Evolutionary conservation across 2,329 filamentous ascomycete species (phyloP), one percentile per base, ranked within the genome.

Genomic region (Neofusicoccum laricinum): DNA sequence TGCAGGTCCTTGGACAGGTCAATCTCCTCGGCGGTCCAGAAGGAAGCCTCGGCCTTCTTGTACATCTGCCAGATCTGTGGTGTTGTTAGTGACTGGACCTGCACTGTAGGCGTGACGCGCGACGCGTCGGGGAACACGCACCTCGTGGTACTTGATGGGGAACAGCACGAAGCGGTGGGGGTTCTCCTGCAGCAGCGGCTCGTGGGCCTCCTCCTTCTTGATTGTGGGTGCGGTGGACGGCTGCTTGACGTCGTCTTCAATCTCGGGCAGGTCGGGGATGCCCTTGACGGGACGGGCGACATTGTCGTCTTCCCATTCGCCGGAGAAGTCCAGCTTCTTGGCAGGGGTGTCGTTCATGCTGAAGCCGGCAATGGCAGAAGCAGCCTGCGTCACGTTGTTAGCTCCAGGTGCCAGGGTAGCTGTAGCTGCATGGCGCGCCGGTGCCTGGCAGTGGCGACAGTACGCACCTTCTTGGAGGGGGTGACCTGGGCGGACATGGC

Each of bases 11-110:
- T 99, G 74, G 94, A 98, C 59, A 99, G 88, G 81, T 99, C 95
- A 72, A 99, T 98, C 85, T 99, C 95, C 80, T 99, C 95, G 61
- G 95, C 95, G 46, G 95, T 99, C 95, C 95, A 99, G 89, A 99
- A 99, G 48, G 95, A 98, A 61, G 95, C 95, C 80, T 99, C 94
- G 70, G 93, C 93, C 84, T 98, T 98, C 88, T 99, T 99, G 88
- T 99, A 99, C 94, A 98, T 98, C 81, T 98, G 94, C 95, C 95
- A 99, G 80, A 97, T 96, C 93, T 97, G 72, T 77, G 34, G 76
- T 84, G 80, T 72, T 48, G 66, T 78, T 71, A 79, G 74, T 64
- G 21, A 38, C 58, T 43, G 19, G 32, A n/a, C 21, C 17, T 25
- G 38, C 43, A 59, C 62, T 64, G 58, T 57, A 61, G 65, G 43